phyloP scores from a whole-genome alignment of 1,284 basidiomycete genomes.

The Phaffia rhodozyma region DNA sequence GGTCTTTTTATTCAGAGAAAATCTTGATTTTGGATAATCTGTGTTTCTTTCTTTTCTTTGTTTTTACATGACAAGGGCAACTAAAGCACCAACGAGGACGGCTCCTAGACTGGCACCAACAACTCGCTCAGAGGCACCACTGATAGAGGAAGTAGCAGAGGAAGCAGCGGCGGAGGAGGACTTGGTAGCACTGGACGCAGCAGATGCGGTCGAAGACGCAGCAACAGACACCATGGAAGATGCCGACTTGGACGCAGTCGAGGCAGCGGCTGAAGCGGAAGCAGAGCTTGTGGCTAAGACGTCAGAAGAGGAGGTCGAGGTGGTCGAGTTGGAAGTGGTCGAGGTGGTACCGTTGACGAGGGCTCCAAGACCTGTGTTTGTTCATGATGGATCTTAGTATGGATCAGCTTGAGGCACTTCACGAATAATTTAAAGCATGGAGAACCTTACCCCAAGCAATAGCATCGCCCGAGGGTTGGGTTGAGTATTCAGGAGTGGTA shows the following conservation, averaged over 20 bases:
- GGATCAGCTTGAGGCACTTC: neutral
- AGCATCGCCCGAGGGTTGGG: conserved; percentile 23
- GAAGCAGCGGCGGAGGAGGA: conserved; percentile 8
- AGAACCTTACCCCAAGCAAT: conserved; percentile 28
- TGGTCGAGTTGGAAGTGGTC: conserved; percentile 13
- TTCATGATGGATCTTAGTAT: neutral
- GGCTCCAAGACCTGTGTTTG: conserved; percentile 21
- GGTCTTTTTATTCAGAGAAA: neutral
- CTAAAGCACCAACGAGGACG: neutral
- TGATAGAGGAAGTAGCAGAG: neutral
- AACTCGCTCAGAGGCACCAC: neutral
- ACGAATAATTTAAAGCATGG: conserved; percentile 4
- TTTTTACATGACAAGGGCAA: neutral
- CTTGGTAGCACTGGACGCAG: neutral
- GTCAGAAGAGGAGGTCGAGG: conserved; percentile 19
- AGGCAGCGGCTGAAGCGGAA: conserved; percentile 8
- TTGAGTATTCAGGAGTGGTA: conserved; percentile 29
- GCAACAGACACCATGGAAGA: neutral
- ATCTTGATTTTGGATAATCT: neutral
- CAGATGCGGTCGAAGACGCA: neutral
- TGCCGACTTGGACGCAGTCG: conserved; percentile 13
- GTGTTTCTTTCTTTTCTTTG: neutral
- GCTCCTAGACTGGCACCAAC: neutral
- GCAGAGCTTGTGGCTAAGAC: conserved; percentile 17
- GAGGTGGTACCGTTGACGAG: conserved; percentile 18